Percentiles rank a stretch among this genome's conserved stretches.
Conservation (phyloP, 352 stramenopile species). For the Phytopythium litorale region DNA sequence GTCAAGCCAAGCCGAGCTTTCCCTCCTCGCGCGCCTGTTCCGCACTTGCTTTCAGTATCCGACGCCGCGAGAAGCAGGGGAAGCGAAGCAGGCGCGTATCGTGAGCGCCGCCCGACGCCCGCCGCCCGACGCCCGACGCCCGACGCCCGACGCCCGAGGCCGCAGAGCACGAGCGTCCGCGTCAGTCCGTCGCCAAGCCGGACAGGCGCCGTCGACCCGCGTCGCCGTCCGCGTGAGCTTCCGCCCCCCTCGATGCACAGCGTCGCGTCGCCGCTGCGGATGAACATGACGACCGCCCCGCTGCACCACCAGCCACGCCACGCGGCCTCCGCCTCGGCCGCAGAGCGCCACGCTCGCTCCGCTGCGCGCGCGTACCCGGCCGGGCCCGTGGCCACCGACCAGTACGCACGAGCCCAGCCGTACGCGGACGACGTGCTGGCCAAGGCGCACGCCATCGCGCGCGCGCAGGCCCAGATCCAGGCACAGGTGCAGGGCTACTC, state of each 20-base stretch:
- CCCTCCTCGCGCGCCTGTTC: neutral
- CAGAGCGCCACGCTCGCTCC: neutral
- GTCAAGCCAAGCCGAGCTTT: neutral
- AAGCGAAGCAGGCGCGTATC: neutral
- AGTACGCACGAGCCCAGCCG: neutral
- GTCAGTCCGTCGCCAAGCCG: too few species aligned
- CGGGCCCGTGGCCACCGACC: neutral
- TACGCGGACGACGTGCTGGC: slow-evolving; percentile 17
- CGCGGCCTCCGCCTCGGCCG: neutral
- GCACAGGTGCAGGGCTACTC: slow-evolving; percentile 33
- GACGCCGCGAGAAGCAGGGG: neutral
- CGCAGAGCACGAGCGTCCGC: too few species aligned
- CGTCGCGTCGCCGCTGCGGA: slow-evolving; percentile 28
- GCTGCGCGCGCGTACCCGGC: slow-evolving; percentile 2
- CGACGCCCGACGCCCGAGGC: neutral
- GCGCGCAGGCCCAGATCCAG: slow-evolving; percentile 27
- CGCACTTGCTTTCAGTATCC: neutral
- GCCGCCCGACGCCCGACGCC: too few species aligned
- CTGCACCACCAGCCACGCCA: slow-evolving; percentile 5
- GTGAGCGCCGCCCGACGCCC: neutral
- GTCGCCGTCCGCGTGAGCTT: neutral
- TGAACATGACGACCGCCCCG: slow-evolving; percentile 17
- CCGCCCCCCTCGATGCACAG: slow-evolving; percentile 21
- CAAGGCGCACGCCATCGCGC: slow-evolving; percentile 23
- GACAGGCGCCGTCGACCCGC: too few species aligned